Conservation (phyloP, 257 asterid genomes). For the Petrea volubilis region DNA sequence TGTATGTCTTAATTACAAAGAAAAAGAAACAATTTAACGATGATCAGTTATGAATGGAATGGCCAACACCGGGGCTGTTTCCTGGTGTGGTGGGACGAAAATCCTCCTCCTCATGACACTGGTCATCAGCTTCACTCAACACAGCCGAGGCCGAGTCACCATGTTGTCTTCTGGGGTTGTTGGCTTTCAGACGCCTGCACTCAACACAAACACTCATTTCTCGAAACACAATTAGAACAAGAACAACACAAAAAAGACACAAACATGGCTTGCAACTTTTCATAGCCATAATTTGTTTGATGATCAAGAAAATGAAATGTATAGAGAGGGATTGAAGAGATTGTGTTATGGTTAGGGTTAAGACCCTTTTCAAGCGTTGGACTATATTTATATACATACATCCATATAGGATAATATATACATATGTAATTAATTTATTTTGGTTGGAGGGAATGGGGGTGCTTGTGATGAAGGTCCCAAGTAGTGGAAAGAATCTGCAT, state of each 20-base stretch:
- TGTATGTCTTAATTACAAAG: too few relatives aligned
- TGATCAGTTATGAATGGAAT: conserved; percentile 33
- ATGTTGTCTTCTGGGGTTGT: too few relatives aligned
- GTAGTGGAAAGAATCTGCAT: conserved; percentile 22
- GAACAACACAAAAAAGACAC: neutral
- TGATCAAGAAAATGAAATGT: too few relatives aligned
- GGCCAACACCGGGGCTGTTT: conserved; percentile 44
- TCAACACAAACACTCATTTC: conserved; percentile 21
- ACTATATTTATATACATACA: too few relatives aligned
- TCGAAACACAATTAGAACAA: conserved; percentile 24
- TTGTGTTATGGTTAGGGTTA: too few relatives aligned
- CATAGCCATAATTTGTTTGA: too few relatives aligned
- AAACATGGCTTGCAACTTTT: conserved; percentile 10
- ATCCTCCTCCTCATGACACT: conserved; percentile 23
- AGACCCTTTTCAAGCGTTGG: neutral
- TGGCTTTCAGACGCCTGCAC: conserved; percentile 32
- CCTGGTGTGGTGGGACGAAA: conserved; percentile 46
- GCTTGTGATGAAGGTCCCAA: conserved; percentile 7
- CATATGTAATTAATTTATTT: neutral
- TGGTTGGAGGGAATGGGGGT: neutral
- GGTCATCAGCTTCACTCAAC: neutral
- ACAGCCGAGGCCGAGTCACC: too few relatives aligned
- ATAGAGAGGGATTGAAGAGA: neutral
- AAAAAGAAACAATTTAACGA: too few relatives aligned
- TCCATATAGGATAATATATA: conserved; percentile 16